These are phyloP conservation scores for Dipteronia dyeriana DNA, from an alignment of 345 rosid genomes.

Conservation along the genomic window DNA sequence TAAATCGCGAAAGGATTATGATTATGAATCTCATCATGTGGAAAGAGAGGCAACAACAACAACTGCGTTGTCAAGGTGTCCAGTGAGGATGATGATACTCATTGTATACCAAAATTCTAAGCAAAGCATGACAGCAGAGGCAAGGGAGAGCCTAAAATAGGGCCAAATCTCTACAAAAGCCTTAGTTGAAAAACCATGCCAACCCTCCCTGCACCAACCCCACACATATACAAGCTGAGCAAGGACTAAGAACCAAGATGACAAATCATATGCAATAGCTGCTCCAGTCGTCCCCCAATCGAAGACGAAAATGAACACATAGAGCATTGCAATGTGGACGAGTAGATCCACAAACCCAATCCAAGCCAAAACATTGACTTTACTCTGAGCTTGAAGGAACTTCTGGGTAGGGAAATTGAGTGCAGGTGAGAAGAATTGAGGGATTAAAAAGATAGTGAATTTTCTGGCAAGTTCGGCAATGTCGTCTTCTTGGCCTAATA, in stretches of 20 bases:
- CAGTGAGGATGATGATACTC: conserved; percentile 72
- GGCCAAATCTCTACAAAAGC: conserved; percentile 75
- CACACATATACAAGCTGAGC: conserved; percentile 55
- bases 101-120: conserved; percentile 85
- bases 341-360: conserved; percentile 48
- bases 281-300: conserved; percentile 66
- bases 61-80: conserved; percentile 71
- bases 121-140: conserved; percentile 87
- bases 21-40: conserved; percentile 53
- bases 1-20: background rate
- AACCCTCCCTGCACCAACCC: conserved; percentile 63
- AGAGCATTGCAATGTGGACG: conserved; percentile 45
- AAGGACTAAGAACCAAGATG: conserved; percentile 45
- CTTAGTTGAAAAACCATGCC: conserved; percentile 61
- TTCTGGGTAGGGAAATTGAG: conserved; percentile 61
- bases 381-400: conserved; percentile 87
- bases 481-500: conserved; percentile 57
- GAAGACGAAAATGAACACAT: conserved; percentile 45
- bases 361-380: conserved; percentile 56
- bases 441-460: conserved; percentile 52
- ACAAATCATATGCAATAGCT: conserved; percentile 58
- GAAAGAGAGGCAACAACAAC: conserved; percentile 76
- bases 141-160: conserved; percentile 72
- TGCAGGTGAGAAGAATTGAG: conserved; percentile 68
- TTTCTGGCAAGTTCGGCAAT: conserved; percentile 61